Evolutionary conservation across 225 moss, liverwort and hornwort genomes (phyloP).

Genomic region (Polytrichum commune): DNA sequence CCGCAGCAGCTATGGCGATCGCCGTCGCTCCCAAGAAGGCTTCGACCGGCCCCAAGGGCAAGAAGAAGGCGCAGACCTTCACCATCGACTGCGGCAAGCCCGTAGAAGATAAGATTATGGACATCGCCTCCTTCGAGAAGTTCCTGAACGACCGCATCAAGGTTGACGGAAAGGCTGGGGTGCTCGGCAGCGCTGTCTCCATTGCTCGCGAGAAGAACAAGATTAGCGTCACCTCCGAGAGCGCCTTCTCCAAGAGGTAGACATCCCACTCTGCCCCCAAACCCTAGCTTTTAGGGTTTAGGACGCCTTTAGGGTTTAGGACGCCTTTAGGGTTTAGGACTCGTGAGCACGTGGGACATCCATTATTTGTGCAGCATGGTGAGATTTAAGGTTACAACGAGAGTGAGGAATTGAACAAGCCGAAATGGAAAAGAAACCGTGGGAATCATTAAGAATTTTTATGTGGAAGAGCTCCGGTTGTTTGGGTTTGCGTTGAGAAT

Average conservation of each 20-base stretch:
- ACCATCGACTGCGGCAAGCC: conserved; percentile 80
- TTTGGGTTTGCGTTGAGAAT: no score
- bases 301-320: no score
- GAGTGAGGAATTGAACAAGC: no score
- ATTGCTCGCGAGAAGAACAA: conserved; percentile 67
- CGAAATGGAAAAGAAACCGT: no score
- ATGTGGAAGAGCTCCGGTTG: no score
- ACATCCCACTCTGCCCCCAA: no score
- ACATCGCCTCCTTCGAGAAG: conserved; percentile 78
- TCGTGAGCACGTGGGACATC: no score
- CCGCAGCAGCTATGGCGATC: conserved; percentile 10
- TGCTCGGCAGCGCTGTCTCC: conserved; percentile 54
- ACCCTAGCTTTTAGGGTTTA: no score
- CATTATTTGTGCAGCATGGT: no score
- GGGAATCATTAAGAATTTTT: no score
- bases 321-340: no score
- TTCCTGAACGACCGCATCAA: conserved; percentile 73
- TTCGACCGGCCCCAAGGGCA: conserved; percentile 27
- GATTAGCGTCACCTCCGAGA: conserved; percentile 68
- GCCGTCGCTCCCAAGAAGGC: conserved; percentile 24
- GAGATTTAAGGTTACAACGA: no score
- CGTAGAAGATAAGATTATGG: conserved; percentile 82
- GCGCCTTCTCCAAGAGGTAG: conserved; percentile 68
- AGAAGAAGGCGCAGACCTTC: conserved; percentile 70
- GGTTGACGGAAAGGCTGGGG: conserved; percentile 72